These are phyloP conservation scores for Melastoma malabathricum DNA, from an alignment of 345 rosid species.

Conservation along the genomic window DNA sequence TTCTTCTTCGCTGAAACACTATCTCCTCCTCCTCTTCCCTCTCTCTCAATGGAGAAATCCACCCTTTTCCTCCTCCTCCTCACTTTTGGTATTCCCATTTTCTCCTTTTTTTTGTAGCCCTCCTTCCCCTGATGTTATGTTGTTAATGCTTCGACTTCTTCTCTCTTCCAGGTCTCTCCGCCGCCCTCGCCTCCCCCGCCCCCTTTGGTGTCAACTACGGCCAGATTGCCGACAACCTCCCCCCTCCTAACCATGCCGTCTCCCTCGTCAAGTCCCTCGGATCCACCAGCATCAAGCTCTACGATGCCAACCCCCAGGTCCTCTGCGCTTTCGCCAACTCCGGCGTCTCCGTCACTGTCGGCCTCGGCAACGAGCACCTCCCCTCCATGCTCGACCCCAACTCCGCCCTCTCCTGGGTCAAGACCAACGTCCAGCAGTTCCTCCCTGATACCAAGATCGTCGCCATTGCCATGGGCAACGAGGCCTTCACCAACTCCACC, in stretches of 20 bases:
- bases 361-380: slow-evolving; percentile 32
- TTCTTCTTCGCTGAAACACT: too few species aligned
- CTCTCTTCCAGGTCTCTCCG: not conserved
- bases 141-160: not conserved
- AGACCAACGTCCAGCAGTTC: slow-evolving; percentile 23
- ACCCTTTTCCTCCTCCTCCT: too few species aligned
- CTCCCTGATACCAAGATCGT: slow-evolving; percentile 37
- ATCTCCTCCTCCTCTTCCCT: too few species aligned
- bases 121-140: slow-evolving; percentile 1
- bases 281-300: slow-evolving; percentile 31
- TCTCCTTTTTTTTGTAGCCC: not conserved
- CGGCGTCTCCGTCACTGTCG: slow-evolving; percentile 32
- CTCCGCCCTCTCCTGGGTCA: slow-evolving; percentile 28
- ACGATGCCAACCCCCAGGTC: slow-evolving; percentile 32
- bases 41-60: too few species aligned
- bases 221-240: slow-evolving; percentile 35
- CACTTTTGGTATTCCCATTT: not conserved
- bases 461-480: slow-evolving; percentile 34
- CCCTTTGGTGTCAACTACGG: slow-evolving; percentile 39
- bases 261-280: slow-evolving; percentile 31
- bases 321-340: slow-evolving; percentile 31
- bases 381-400: slow-evolving; percentile 22
- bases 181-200: slow-evolving; percentile 5
- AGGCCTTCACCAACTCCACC: slow-evolving; percentile 26
- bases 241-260: slow-evolving; percentile 24